Evolutionary conservation across 2,329 filamentous ascomycete species (phyloP).

Genomic region (Penicillium sp.): DNA sequence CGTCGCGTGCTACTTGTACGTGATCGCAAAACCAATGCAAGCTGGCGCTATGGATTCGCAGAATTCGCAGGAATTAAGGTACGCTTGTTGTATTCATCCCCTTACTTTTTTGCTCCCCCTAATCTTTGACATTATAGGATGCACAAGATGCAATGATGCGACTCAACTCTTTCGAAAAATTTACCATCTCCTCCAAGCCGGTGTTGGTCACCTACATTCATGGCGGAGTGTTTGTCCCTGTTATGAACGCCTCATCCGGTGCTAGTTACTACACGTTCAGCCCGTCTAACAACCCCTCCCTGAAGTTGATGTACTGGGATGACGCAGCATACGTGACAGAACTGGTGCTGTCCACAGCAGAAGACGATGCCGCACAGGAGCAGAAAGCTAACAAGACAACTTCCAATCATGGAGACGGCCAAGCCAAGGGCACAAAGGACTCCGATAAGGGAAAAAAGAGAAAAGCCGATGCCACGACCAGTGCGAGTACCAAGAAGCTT

Average conservation of each 20-base stretch:
- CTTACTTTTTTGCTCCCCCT: background rate
- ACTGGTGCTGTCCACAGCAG: constrained; percentile 57
- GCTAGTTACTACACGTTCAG: constrained; percentile 67
- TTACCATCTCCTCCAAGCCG: constrained; percentile 73
- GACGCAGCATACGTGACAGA: constrained; percentile 69
- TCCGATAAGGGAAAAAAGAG: constrained; percentile 48
- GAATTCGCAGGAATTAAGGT: constrained; percentile 73
- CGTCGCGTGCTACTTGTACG: constrained; percentile 75
- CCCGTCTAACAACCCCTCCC: constrained; percentile 65
- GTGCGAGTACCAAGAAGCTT: constrained; percentile 44
- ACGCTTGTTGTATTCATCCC: constrained; percentile 12
- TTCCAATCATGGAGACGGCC: constrained; percentile 23
- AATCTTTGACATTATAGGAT: constrained; percentile 47
- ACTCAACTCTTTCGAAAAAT: constrained; percentile 69
- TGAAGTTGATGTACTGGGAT: constrained; percentile 76
- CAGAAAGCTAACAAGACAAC: constrained; percentile 25
- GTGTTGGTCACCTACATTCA: constrained; percentile 75
- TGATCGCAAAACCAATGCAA: constrained; percentile 68
- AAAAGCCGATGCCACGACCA: constrained; percentile 46
- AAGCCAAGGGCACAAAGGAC: constrained; percentile 40
- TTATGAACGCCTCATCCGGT: constrained; percentile 59
- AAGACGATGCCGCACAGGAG: constrained; percentile 37
- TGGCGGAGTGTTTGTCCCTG: constrained; percentile 79
- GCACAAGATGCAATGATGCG: constrained; percentile 72
- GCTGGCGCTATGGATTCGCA: constrained; percentile 79